A percentile compares a stretch with the other conserved stretches of the same genome.
Conservation (phyloP, 2,329 filamentous ascomycete genomes). For the Cephalotrichum gorgonifer region DNA sequence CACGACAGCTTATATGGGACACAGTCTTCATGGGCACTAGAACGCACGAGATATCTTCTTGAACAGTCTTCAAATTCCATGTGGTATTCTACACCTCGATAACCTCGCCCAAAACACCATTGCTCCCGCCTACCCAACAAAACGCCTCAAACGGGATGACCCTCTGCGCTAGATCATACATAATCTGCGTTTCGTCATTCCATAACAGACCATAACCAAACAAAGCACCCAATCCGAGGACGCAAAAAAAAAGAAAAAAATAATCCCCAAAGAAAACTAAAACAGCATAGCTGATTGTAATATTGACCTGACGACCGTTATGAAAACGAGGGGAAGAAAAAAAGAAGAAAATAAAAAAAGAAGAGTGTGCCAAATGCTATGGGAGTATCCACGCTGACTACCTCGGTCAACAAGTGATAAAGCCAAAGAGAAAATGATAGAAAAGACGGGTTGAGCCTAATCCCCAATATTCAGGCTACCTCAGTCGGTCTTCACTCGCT, state of each 20-base stretch:
- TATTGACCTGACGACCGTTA: not conserved
- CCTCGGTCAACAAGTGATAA: no score
- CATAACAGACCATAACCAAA: not conserved
- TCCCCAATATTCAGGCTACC: constrained; percentile 10
- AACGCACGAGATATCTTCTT: no score
- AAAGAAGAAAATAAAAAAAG: not conserved
- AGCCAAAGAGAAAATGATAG: constrained; percentile 3
- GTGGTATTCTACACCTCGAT: no score
- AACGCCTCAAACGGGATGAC: no score
- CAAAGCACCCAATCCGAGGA: not conserved
- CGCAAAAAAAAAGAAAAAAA: not conserved
- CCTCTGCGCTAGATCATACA: no score
- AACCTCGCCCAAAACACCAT: no score
- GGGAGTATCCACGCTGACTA: not conserved
- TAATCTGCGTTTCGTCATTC: no score
- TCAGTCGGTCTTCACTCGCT: constrained; percentile 45
- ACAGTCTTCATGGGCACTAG: no score
- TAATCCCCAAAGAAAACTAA: not conserved
- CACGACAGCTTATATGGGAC: no score
- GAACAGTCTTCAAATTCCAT: no score
- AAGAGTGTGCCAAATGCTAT: not conserved
- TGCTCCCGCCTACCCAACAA: no score
- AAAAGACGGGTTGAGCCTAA: not conserved
- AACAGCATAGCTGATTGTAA: not conserved
- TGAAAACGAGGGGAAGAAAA: not conserved